A percentile compares a stretch with the other conserved stretches of the same genome.
Evolutionary conservation across 768 basidiomycete genomes (phyloP).

Genomic region (Kwoniella sp.): DNA sequence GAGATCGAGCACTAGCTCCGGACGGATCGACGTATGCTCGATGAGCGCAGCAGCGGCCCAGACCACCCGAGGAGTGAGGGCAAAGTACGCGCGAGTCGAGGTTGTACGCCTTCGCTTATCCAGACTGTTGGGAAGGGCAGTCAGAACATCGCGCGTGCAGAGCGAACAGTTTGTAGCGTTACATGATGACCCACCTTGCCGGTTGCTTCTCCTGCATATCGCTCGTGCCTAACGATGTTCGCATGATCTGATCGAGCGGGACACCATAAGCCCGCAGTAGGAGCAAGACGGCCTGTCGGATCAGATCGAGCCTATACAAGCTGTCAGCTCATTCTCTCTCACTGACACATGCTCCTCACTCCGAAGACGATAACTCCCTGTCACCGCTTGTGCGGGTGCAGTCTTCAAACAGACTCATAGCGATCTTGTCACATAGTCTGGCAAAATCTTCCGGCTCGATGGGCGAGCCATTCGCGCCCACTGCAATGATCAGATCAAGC

Average conservation of each 20-base stretch:
- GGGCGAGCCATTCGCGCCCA: slow-evolving; percentile 20
- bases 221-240: background rate
- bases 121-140: slow-evolving; percentile 4
- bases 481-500: slow-evolving; percentile 30
- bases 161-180: background rate
- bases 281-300: slow-evolving; percentile 12
- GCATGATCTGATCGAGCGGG: slow-evolving; percentile 9
- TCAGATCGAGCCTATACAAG: slow-evolving; percentile 8
- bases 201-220: slow-evolving; percentile 17
- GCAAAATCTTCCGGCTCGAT: slow-evolving; percentile 20
- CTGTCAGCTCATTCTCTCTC: too few relatives aligned
- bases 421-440: slow-evolving; percentile 15
- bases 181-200: slow-evolving; percentile 13
- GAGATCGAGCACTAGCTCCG: slow-evolving; percentile 27
- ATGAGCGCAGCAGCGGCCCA: slow-evolving; percentile 13
- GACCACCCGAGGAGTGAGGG: slow-evolving; percentile 17
- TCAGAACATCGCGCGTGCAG: too few relatives aligned
- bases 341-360: slow-evolving; percentile 2
- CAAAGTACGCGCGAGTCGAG: background rate
- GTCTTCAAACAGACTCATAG: slow-evolving; percentile 2
- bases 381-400: too few relatives aligned
- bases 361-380: background rate
- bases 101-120: slow-evolving; percentile 15
- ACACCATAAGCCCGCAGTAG: slow-evolving; percentile 30
- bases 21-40: background rate